These are phyloP conservation scores for Hemileccinum rubropunctum DNA, from an alignment of 768 basidiomycete genomes.

Conservation along the genomic window DNA sequence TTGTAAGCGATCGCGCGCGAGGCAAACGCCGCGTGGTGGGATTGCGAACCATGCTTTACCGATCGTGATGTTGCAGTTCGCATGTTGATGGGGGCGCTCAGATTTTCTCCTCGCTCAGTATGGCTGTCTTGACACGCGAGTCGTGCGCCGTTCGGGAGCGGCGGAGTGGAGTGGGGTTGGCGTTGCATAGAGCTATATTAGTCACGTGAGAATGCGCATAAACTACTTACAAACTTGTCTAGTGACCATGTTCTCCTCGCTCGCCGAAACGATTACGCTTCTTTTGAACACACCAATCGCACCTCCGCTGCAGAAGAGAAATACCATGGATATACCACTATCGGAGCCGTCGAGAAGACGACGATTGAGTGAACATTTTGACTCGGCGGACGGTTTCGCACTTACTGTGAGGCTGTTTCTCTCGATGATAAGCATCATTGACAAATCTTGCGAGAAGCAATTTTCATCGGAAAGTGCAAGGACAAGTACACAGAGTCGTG, in stretches of 20 bases:
- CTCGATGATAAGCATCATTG: background rate
- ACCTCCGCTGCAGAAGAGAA: background rate
- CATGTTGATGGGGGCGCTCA: constrained; percentile 7
- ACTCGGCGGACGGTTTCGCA: constrained; percentile 1
- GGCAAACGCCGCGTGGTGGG: background rate
- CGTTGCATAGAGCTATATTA: background rate
- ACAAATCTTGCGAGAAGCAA: constrained; percentile 5
- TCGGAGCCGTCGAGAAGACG: constrained; percentile 13
- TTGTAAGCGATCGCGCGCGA: background rate
- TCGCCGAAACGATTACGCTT: constrained; percentile 13
- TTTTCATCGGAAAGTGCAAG: constrained; percentile 3
- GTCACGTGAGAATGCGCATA: constrained; percentile 9
- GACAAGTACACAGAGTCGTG: constrained; percentile 14
- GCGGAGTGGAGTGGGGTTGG: too few species aligned
- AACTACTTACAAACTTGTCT: background rate
- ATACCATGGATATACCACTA: constrained; percentile 14
- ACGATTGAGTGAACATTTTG: background rate
- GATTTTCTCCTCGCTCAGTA: too few species aligned
- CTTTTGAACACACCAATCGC: constrained; percentile 26
- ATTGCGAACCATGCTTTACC: background rate
- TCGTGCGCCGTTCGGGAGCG: too few species aligned
- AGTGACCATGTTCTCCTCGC: constrained; percentile 9
- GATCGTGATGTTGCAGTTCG: too few species aligned
- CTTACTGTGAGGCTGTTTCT: constrained; percentile 13
- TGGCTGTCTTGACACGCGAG: too few species aligned